Evolutionary conservation across 108 stramenopile genomes (phyloP), one percentile per base, ranked within the genome.

Genomic region (Fragilaria crotonensis): DNA sequence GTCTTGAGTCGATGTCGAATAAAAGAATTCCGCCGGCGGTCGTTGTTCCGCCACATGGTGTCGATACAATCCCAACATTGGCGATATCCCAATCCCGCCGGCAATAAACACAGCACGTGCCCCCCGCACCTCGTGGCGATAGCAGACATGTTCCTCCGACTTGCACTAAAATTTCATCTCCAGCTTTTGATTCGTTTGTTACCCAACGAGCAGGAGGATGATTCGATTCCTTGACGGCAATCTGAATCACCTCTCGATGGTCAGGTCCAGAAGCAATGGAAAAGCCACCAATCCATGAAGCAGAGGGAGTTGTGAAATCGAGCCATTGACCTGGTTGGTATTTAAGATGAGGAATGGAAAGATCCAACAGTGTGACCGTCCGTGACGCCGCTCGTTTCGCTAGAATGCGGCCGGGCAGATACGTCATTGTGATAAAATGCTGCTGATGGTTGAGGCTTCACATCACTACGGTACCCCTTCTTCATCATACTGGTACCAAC

Each of bases 281-380:
- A 4, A 21, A 46, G 19, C 45, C 45, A 46, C 45, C 45, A 46
- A 46, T 46, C 22, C 22, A 21, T 3, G 19, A 19, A 21, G 22
- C 20, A 21, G 19, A 19, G 4, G 45, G 45, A 46, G 22, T 46
- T 21, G 19, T 21, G 22, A 46, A 46, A 46, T 46, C 45, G 22
- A 46, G 19, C 45, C 45, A 46, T 46, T 46, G 45, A 21, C 45
- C 45, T 21, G 45, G 45, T 21, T 46, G 45, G 45, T 21, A 46
- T 2, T n/a, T n/a, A n/a, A n/a, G n/a, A n/a, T n/a, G n/a, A n/a
- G n/a, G n/a, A n/a, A n/a, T n/a, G n/a, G n/a, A n/a, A n/a, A n/a
- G n/a, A n/a, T n/a, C n/a, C n/a, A n/a, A n/a, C n/a, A n/a, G n/a
- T n/a, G n/a, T n/a, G n/a, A n/a, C n/a, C n/a, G n/a, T n/a, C n/a